Base-by-base conservation (phyloP, 2,329 filamentous ascomycete species). In the Diplodia sapinea region DNA sequence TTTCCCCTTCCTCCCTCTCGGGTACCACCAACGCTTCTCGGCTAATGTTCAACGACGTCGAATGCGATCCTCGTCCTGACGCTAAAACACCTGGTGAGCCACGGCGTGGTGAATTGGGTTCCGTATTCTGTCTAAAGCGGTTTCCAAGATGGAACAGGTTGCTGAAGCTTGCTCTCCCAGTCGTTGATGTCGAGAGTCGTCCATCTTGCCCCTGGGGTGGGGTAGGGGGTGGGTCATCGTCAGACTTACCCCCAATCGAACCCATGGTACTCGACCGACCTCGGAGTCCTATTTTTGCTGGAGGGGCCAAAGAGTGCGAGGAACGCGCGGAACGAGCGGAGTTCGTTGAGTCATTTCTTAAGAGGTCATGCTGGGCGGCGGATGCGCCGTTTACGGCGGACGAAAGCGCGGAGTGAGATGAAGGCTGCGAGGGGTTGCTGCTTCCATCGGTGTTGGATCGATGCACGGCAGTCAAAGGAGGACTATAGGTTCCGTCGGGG, bases 261-360 rank as follows among this genome's bases (percentile, higher is more conserved):
- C 91, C 94, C 82, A 96, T 86, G 0, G 95, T 98, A 5, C 94
- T 96, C 20, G 95, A 97, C 71, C 95, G 87, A 64, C 90, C 91
- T 72, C 94, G 86, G 62, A 89, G 80, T 26, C 86, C 85, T 29
- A 87, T 80, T 62, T 84, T 84, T 65, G 82, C 81, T 67, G 89
- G 87, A 2, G 86, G 88, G 6, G 87, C 90, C 65, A 79, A 75
- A 29, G 84, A 83, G 1, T 85, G 83, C 17, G 85, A 85, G 1
- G 87, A 88, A 47, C 80, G 80, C 12, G 80, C 78, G 0, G 94
- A 97, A 65, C 87, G 88, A 23, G 87, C 88, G 2, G 89, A 91
- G 40, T 83, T 83, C 40, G 82, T 84, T 2, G 89, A 91, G 68
- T 87, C 84, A 72, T 88, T 85, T 56, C 89, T 83, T 26, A 86